Conservation (phyloP, 2,329 filamentous ascomycete species). For the Fusarium tupiense region DNA sequence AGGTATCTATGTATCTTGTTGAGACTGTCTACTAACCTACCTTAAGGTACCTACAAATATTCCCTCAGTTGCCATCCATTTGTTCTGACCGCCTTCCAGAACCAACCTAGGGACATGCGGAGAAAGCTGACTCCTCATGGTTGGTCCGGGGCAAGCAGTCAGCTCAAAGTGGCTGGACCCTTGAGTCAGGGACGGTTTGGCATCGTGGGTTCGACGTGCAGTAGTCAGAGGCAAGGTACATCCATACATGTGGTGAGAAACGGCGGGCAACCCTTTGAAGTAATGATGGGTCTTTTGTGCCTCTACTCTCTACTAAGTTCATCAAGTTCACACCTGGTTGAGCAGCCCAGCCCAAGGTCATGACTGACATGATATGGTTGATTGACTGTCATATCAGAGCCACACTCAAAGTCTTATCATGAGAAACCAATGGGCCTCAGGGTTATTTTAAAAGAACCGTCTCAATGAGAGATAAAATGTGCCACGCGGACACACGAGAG, state of each 20-base stretch:
- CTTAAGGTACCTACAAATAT: slow-evolving; percentile 4
- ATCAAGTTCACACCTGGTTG: background rate
- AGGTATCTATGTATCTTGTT: background rate
- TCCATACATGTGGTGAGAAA: slow-evolving; percentile 28
- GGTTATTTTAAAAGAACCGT: background rate
- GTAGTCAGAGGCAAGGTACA: slow-evolving; percentile 25
- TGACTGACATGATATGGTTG: background rate
- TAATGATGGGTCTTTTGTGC: slow-evolving; percentile 15
- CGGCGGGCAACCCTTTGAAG: slow-evolving; percentile 32
- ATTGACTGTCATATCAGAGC: background rate
- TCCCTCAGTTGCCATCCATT: slow-evolving; percentile 21
- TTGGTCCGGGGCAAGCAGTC: slow-evolving; percentile 16
- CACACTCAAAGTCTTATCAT: background rate
- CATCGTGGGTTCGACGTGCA: slow-evolving; percentile 28
- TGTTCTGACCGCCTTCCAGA: slow-evolving; percentile 40
- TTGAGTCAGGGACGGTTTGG: slow-evolving; percentile 37
- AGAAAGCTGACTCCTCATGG: slow-evolving; percentile 23
- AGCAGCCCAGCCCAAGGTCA: background rate
- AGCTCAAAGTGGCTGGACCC: slow-evolving; percentile 24
- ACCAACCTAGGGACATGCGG: slow-evolving; percentile 22
- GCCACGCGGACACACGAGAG: slow-evolving; percentile 35
- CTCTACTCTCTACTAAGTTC: background rate
- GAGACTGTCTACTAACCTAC: background rate
- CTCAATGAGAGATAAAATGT: slow-evolving; percentile 17
- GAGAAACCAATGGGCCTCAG: background rate